These are phyloP conservation scores for Candida koratica DNA, from an alignment of 805 yeast genomes.

Conservation along the genomic window DNA sequence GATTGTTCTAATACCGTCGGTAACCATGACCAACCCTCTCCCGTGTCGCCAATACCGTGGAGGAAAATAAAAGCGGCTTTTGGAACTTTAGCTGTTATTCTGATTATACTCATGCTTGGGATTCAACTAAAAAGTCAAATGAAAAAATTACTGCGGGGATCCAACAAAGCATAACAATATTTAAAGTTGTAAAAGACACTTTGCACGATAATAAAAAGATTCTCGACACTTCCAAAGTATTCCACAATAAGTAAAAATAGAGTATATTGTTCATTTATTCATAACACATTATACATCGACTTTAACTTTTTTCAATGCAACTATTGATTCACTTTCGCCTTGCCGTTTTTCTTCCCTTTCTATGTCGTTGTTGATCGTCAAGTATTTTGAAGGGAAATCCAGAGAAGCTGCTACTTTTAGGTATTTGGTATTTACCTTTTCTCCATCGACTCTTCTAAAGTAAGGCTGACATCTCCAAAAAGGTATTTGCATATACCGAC, in stretches of 20 bases:
- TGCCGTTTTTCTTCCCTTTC: slow-evolving; percentile 1
- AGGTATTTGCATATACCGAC: slow-evolving; percentile 74
- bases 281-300: neutral
- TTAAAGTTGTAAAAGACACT: too few relatives aligned
- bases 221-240: too few relatives aligned
- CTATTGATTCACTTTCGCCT: slow-evolving; percentile 1
- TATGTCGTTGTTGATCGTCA: neutral
- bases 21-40: slow-evolving; percentile 83
- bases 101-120: slow-evolving; percentile 1
- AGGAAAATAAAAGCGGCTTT: slow-evolving; percentile 45
- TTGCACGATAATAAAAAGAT: too few relatives aligned
- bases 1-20: slow-evolving; percentile 55
- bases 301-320: neutral
- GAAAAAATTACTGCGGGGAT: too few relatives aligned
- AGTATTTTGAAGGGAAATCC: slow-evolving; percentile 9
- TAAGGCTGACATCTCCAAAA: slow-evolving; percentile 97
- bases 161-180: too few relatives aligned
- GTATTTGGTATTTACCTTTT: slow-evolving; percentile 36
- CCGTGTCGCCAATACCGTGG: slow-evolving; percentile 92
- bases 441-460: slow-evolving; percentile 86
- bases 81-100: slow-evolving; percentile 3
- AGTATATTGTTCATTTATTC: neutral
- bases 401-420: slow-evolving; percentile 37
- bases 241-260: too few relatives aligned
- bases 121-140: too few relatives aligned